Base-by-base conservation (phyloP, 2,329 filamentous ascomycete genomes). In the Oidium heveae region DNA sequence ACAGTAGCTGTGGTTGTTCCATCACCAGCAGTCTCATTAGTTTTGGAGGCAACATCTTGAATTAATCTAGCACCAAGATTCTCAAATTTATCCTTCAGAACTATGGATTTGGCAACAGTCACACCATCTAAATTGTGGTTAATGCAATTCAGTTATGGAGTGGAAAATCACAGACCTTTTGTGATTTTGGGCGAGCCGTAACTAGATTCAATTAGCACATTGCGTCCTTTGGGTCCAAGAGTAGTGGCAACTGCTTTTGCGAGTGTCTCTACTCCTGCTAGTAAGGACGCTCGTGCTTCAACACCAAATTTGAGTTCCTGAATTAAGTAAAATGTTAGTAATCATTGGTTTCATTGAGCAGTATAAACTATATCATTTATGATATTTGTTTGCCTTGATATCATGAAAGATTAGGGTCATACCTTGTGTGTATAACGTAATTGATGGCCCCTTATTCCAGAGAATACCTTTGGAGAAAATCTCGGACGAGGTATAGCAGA, bases 101-200 rank as follows among this genome's bases (percentile, higher is more conserved):
- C 79, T 66, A 98, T 84, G 59, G 89, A 87, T 72, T 83, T 89
- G 63, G 85, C 85, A 63, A 91, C 85, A 63, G 84, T 88, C 50
- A 91, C 85, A 80, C 85, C 85, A 70, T 91, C 84, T 88, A 53
- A 16, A 49, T 52, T 50, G n/a, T 9, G 43, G 62, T 32, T 60
- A 56, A 28, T 20, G 20, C 53, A 36, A 16, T 24, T n/a, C 6
- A 51, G 5, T 37, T 8, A n/a, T 52, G 20, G 36, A 37, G 20
- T n/a, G n/a, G 5, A 55, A 18, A 10, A 0, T 32, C 22, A 67
- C 75, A 59, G 74, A 94, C 89, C 89, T 76, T 98, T 98, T 65
- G 91, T 98, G 71, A 98, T 98, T 79, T 98, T 98, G 65, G 91
- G 91, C 51, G 91, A 94, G 70, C 91, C 91, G 66, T 94, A 98